Conservation (phyloP, 2,329 filamentous ascomycete genomes). For the Fusarium sulawesiense region DNA sequence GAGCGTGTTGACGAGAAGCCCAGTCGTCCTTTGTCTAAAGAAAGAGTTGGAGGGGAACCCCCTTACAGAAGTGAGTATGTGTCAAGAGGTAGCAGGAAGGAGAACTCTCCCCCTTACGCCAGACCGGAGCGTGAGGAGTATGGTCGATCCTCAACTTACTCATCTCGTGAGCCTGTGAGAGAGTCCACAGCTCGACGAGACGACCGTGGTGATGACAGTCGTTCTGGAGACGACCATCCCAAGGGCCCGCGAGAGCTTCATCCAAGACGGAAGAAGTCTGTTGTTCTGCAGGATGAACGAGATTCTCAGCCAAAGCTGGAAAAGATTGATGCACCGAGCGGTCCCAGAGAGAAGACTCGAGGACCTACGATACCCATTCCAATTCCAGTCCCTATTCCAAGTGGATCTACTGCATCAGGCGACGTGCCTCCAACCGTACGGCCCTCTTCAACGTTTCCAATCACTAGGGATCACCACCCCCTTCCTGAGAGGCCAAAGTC, state of each 20-base stretch:
- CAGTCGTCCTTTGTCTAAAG: conserved; percentile 49
- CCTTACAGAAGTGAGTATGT: conserved; percentile 44
- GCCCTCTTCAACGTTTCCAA: conserved; percentile 49
- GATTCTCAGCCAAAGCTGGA: conserved; percentile 41
- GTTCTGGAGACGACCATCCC: conserved; percentile 55
- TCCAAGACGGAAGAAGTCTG: conserved; percentile 50
- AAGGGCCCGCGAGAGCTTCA: conserved; percentile 46
- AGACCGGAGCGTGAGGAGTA: conserved; percentile 41
- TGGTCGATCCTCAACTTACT: conserved; percentile 23
- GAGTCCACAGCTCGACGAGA: conserved; percentile 28
- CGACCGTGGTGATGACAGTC: conserved; percentile 47
- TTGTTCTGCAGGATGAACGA: conserved; percentile 52
- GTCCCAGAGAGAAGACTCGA: conserved; percentile 51
- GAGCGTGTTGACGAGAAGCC: conserved; percentile 46
- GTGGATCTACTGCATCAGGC: conserved; percentile 32
- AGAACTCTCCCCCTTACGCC: conserved; percentile 47
- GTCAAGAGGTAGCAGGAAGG: conserved; percentile 47
- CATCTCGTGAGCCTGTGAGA: conserved; percentile 25
- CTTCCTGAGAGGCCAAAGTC: conserved; percentile 41
- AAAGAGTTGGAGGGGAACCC: conserved; percentile 39
- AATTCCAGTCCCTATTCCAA: conserved; percentile 42
- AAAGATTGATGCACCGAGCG: conserved; percentile 37
- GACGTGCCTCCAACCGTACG: conserved; percentile 38
- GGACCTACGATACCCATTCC: conserved; percentile 51
- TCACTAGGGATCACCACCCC: conserved; percentile 34